Base-by-base conservation (phyloP, 2,329 filamentous ascomycete genomes). In the Verticillium zaregamsianum region DNA sequence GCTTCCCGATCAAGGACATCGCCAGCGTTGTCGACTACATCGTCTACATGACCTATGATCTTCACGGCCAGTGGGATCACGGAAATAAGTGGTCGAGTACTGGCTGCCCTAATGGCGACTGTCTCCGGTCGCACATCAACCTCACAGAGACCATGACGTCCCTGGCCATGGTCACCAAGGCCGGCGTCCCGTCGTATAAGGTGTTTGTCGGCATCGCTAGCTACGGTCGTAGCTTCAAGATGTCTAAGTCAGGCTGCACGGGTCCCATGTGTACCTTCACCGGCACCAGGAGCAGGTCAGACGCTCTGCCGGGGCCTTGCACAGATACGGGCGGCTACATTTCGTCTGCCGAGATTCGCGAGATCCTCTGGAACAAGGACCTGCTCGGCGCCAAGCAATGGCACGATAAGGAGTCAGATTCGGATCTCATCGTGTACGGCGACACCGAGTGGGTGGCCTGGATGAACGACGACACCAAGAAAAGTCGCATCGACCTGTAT, bases 61-160 rank as follows among this genome's bases (percentile, higher is more conserved):
- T 75, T 0, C 71, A 72, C 49, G 67, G 67, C 15, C 67, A 69
- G 59, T 72, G 69, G 68, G 73, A 76, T 55, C 64, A 57, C 20
- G 65, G 62, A 5, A 73, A 69, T 73, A 57, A 65, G 2, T 72
- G 60, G 49, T 56, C 72, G 0, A 60, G 59, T 8, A 33, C 63
- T 3, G 74, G 72, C 8, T 79, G 77, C 59, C 25, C 57, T 1
- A 58, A 40, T 0, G 70, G 73, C 2, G 71, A 68, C 62, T 75
- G 71, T 52, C 63, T 75, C 2, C 66, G 76, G 3, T 69, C 65
- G 2, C 72, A 77, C 56, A 67, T 77, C 25, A 78, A 78, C 63
- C 37, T 68, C 33, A 77, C 76, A 0, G 74, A 77, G 60, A 77
- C 73, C 31, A 32, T 39, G 11, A 23, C 37, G 31, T 23, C 32